Base-by-base conservation (phyloP, 768 basidiomycete species). In the Mycena sanguinolenta region DNA sequence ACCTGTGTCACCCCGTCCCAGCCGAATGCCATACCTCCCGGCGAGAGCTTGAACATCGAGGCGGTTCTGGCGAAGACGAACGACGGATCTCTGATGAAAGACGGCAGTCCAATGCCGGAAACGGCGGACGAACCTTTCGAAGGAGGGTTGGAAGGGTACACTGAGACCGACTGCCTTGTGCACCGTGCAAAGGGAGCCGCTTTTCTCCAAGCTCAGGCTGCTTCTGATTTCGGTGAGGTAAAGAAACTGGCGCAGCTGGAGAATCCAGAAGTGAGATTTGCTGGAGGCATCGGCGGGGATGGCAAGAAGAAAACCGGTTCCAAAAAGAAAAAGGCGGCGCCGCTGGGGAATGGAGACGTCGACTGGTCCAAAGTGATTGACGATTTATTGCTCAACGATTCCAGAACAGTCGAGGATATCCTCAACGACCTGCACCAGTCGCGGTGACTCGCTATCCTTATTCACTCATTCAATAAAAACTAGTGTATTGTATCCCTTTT, bases 1-100 rank as follows among this genome's bases (percentile, higher is more conserved):
- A 86, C 95, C 0, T 99, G 97, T 74, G 88, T 95, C 38, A 99
- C 98, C 10, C 97, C 97, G 0, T 97, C 95, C 9, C 95, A 98
- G 71, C 93, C 94, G 21, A 78, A 77, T 23, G 87, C 92, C 0
- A 95, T 99, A 65, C 88, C 94, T 0, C 87, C 95, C 0, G 98
- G 97, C n/a, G 94, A 98, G 81, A 92, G 90, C 58, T 77, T 98
- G 70, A 89, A 91, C 77, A 96, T 99, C 70, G 73, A 76, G 13
- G 74, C 85, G 46, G 82, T 94, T 16, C 83, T 99, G 34, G 83
- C 82, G 30, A 88, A 87, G 78, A 97, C 95, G 5, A 83, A 87
- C 2, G 83, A 87, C 3, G 95, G 92, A 16, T 89, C 92, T 21
- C 79, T 95, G 14, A 85, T 86, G 84, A 82, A 81, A 19, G 88